Conservation (phyloP, 208 protist genomes). For the Acanthamoeba divionensis region DNA sequence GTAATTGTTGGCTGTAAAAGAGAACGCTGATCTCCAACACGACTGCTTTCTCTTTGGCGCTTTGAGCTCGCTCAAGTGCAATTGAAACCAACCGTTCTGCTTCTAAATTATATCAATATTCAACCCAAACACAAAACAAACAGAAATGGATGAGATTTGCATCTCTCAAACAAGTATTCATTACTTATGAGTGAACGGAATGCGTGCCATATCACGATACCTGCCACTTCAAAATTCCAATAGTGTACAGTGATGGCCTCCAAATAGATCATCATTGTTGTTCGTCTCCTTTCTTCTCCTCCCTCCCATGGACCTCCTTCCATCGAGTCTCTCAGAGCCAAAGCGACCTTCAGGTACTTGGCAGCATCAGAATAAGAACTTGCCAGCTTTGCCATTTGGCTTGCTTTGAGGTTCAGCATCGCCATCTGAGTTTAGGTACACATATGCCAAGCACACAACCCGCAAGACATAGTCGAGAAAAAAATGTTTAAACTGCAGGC, state of each 20-base stretch:
- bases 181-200: too few relatives aligned
- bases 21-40: slow-evolving; percentile 9
- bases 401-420: slow-evolving; percentile 3
- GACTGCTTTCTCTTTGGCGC: not conserved
- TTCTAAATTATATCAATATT: too few relatives aligned
- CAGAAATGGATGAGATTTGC: too few relatives aligned
- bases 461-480: too few relatives aligned
- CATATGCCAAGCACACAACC: too few relatives aligned
- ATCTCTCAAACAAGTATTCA: too few relatives aligned
- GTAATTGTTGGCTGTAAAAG: slow-evolving; percentile 42
- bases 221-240: not conserved
- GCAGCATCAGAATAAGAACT: not conserved
- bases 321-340: too few relatives aligned
- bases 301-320: not conserved
- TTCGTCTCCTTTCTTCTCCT: not conserved
- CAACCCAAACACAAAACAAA: too few relatives aligned
- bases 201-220: too few relatives aligned
- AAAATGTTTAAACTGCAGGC: too few relatives aligned
- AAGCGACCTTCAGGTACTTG: not conserved
- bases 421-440: not conserved
- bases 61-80: not conserved
- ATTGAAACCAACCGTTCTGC: too few relatives aligned
- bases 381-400: not conserved
- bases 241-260: not conserved
- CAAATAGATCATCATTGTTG: slow-evolving; percentile 40